A percentile compares a stretch with the other conserved stretches of the same genome.
These are phyloP conservation scores for Calophaca sinica DNA, from an alignment of 306 rosid species.

Conservation along the genomic window DNA sequence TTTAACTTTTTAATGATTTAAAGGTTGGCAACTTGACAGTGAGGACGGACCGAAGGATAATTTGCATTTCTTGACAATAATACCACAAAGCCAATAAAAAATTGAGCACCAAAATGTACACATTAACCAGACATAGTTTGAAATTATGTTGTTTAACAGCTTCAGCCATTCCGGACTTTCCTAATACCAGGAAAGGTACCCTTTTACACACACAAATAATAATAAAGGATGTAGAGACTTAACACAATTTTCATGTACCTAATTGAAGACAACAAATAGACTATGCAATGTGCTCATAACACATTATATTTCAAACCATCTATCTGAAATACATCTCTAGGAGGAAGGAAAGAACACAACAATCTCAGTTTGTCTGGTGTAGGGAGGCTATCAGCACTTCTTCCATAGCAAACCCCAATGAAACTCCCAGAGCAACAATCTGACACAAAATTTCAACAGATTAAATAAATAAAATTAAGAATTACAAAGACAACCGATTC, in stretches of 20 bases:
- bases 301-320: slow-evolving; percentile 4
- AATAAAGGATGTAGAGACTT: slow-evolving; percentile 24
- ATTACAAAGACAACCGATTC: slow-evolving; percentile 1
- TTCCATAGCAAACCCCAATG: slow-evolving; percentile 93
- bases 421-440: slow-evolving; percentile 81
- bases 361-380: slow-evolving; percentile 97
- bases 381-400: slow-evolving; percentile 97
- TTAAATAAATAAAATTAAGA: slow-evolving; percentile 13
- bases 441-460: slow-evolving; percentile 45
- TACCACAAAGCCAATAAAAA: slow-evolving; percentile 1
- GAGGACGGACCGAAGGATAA: background rate
- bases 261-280: background rate
- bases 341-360: slow-evolving; percentile 56
- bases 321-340: slow-evolving; percentile 27
- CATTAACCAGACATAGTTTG: background rate
- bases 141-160: slow-evolving; percentile 19
- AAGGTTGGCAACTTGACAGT: too few relatives aligned
- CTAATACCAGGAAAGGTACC: background rate
- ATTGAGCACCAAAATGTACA: background rate
- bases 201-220: background rate
- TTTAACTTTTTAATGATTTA: too few relatives aligned
- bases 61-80: background rate
- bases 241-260: background rate
- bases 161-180: slow-evolving; percentile 5
- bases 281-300: slow-evolving; percentile 23